Base-by-base conservation (phyloP, 495 filamentous ascomycete species). In the Penicillium ochrochloron region DNA sequence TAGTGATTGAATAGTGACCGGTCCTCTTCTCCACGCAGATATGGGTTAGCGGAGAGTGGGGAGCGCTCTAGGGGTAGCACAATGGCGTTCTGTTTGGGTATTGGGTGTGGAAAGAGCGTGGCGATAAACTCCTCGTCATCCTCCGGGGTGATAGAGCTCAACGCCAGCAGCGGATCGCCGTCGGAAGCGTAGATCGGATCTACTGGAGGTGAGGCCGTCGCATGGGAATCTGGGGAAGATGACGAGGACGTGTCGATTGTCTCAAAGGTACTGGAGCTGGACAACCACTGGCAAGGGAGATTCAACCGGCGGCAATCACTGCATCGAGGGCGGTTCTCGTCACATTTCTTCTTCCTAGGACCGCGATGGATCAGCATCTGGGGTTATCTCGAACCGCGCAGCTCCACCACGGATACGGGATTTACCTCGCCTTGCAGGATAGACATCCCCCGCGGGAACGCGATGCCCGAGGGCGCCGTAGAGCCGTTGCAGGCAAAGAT, bases 1-100 rank as follows among this genome's bases (percentile, higher is more conserved):
- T 72, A 75, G 60, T 75, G 73, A 25, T 75, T 75, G 34, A 70
- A 75, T 0, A 73, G 66, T 0, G 66, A 71, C 12, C 70, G 66
- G 37, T 75, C 73, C 33, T 75, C 68, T 11, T 73, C 66, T 14
- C 59, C 68, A 21, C 61, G 60, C 12, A 75, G 55, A 57, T 70
- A 60, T 6, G 73, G 66, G 31, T 73, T 75, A 17, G 65, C 44
- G 11, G 68, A 68, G 21, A 67, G 17, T 2, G 59, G 59, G 5
- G 62, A 63, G 9, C 33, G 41, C 31, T 48, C 21, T 3, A 66
- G 31, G 2, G 48, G 25, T 10, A 64, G 19, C 19, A 15, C 5
- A 2, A 57, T 0, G 2, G 51, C 11, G 1, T 27, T 54, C 34
- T 53, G 56, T 41, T 42, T 33, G 12, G 62, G 60, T 5, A 68